Base-by-base conservation (phyloP, 257 asterid species). In the Lantana camara region DNA sequence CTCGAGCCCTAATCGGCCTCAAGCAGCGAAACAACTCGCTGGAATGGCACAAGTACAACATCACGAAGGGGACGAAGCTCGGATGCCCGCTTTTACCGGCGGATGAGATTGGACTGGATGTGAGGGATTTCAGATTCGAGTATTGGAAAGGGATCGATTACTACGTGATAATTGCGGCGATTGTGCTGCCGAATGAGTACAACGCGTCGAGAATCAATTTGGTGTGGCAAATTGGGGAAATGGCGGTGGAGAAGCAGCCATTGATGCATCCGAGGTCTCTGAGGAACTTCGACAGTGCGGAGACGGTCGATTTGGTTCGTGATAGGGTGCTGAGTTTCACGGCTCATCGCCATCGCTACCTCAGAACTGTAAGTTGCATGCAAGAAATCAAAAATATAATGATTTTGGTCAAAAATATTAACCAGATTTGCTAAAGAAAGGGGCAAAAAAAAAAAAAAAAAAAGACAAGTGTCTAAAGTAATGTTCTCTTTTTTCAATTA, bases 1-100 rank as follows among this genome's bases (percentile, higher is more conserved):
- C 95, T 16, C 70, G 69, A 35, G 89, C 95, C 41, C 73, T 84
- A 14, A 75, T 87, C 27, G 91, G 91, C 12, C 73, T 84, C 76
- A 78, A 66, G 67, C 52, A 19, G 9, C 7, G 2, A 0, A 57
- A 76, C 38, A 52, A 30, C 16, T 27, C 66, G 3, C 14, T 76
- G 9, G 49, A 27, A 6, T 9, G 3, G 1, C 48, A 29, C 46
- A 64, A 23, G 16, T 87, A 80, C 73, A 66, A 68, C 23, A 30
- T 87, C 60, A 80, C 83, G 4, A 30, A 0, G 0, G 55, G 3
- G 10, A 80, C 85, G 14, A 78, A 56, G 73, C 19, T 16, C 7
- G 80, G 85, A 9, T 87, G 95, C 71, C 56, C 22, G 51, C 77
- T 87, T 1, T 10, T 57, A 54, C 82, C 78, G 17, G 55, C 80